phyloP scores from a whole-genome alignment of 1,139 yeast species.

The Suhomyces kunorum region DNA sequence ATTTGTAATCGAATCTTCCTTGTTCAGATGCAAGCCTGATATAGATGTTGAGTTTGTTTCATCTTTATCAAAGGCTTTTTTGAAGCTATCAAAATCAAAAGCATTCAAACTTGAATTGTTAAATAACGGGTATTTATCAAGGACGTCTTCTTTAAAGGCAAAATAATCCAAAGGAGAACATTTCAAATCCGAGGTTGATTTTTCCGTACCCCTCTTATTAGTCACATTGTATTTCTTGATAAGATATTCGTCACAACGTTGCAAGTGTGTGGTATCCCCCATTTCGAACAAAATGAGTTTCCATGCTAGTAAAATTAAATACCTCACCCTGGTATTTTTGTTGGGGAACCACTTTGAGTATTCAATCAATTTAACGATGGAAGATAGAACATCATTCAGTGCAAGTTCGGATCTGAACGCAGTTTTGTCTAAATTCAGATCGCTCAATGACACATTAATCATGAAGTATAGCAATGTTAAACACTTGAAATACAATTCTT shows the following conservation, averaged over 20 bases:
- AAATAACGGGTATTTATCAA: slow-evolving; percentile 73
- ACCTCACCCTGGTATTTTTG: slow-evolving; percentile 40
- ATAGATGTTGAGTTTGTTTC: neutral
- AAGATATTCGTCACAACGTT: slow-evolving; percentile 52
- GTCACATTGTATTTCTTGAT: slow-evolving; percentile 45
- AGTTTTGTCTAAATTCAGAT: slow-evolving; percentile 18
- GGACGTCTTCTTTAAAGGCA: slow-evolving; percentile 72
- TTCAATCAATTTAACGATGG: slow-evolving; percentile 56
- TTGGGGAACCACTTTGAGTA: slow-evolving; percentile 63
- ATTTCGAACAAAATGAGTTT: slow-evolving; percentile 62
- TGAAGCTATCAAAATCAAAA: slow-evolving; percentile 23
- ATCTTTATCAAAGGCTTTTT: slow-evolving; percentile 12
- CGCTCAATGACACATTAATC: slow-evolving; percentile 32
- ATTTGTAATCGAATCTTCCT: neutral
- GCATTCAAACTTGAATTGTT: slow-evolving; percentile 22
- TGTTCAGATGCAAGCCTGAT: neutral
- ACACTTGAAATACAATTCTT: slow-evolving; percentile 28
- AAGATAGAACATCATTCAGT: slow-evolving; percentile 38
- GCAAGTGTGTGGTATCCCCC: slow-evolving; percentile 54
- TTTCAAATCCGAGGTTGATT: slow-evolving; percentile 32
- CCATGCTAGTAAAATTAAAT: slow-evolving; percentile 57
- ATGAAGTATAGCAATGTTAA: slow-evolving; percentile 59
- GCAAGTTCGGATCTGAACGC: slow-evolving; percentile 23
- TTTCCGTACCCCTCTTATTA: slow-evolving; percentile 27
- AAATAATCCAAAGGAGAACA: slow-evolving; percentile 81